Evolutionary conservation across 495 filamentous ascomycete genomes (phyloP).

Genomic region (Neurospora sp.): DNA sequence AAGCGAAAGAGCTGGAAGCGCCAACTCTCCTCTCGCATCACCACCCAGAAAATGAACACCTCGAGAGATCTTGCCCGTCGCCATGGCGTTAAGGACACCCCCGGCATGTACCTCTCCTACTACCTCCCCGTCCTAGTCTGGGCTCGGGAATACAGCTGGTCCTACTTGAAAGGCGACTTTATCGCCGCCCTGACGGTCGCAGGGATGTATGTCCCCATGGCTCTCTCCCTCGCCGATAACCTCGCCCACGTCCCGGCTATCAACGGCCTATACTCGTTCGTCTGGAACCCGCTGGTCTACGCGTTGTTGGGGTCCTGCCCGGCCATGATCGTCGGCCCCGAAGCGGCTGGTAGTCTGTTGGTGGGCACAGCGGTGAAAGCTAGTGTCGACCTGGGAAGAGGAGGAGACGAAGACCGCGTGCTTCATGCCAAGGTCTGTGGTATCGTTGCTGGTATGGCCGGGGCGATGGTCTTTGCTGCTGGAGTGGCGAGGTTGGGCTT

Average conservation of each 20-base stretch:
- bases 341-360: slow-evolving; percentile 86
- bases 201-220: slow-evolving; percentile 97
- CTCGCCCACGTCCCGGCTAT: slow-evolving; percentile 88
- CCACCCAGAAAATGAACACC: slow-evolving; percentile 50
- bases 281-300: slow-evolving; percentile 83
- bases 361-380: slow-evolving; percentile 76
- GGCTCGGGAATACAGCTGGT: slow-evolving; percentile 74
- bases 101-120: slow-evolving; percentile 74
- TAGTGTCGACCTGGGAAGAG: slow-evolving; percentile 59
- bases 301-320: slow-evolving; percentile 85
- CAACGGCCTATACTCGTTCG: slow-evolving; percentile 92
- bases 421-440: slow-evolving; percentile 77
- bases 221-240: slow-evolving; percentile 86
- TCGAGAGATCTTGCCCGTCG: slow-evolving; percentile 52
- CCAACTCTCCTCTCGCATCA: slow-evolving; percentile 26
- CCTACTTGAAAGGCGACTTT: slow-evolving; percentile 76
- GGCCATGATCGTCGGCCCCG: slow-evolving; percentile 88
- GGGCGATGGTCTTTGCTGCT: slow-evolving; percentile 74
- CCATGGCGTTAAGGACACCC: slow-evolving; percentile 48
- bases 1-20: slow-evolving; percentile 24
- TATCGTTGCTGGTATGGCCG: slow-evolving; percentile 79
- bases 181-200: slow-evolving; percentile 82
- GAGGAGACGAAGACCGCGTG: slow-evolving; percentile 58
- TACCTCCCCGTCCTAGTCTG: slow-evolving; percentile 88
- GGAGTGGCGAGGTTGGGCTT: slow-evolving; percentile 84